Base-by-base conservation (phyloP, 192 early-diverging fungal species). In the Kappamyces sp. region DNA sequence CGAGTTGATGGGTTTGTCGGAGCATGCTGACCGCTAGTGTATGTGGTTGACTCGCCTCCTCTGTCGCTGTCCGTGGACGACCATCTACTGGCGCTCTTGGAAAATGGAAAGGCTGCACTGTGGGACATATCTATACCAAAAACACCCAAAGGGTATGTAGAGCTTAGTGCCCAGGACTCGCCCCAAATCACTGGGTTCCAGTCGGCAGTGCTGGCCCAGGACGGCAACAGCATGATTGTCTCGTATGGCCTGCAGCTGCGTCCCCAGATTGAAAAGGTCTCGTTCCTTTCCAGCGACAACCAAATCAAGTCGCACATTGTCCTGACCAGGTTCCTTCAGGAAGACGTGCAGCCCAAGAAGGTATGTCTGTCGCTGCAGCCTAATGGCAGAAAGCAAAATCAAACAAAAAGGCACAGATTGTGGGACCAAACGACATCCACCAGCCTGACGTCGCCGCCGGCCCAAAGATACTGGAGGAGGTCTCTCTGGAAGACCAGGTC, bases 401-500 rank as follows among this genome's bases (percentile, higher is more conserved):
- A 46, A 63, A 57, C 37, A 65, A 34, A 34, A 32, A 33, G 8
- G 38, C 10, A 2, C 15, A 12, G 41, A 64, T 13, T 8, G n/a
- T 32, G 44, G 35, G 36, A 54, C 43, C 62, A 31, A 36, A 65
- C 42, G 58, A 59, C 58, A 13, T 49, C 5, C 13, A 10, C 23
- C 31, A 40, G 33, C 6, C 37, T 2, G 12, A 35, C 12, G 31
- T 37, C 23, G 23, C 47, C n/a, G 42, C 59, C 31, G 51, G 23
- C 13, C 5, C 7, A 35, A 12, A n/a, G 12, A 47, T 44, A 12
- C 2, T 61, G n/a, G 2, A 60, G 4, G 76, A 78, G 49, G 65
- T 70, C 5, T 70, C 76, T 5, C 59, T 78, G 3, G 73, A 74
- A 58, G 72, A 74, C 15, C 70, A 72, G 35, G 62, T 78, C 42